A percentile compares a stretch with the other conserved stretches of the same genome.
These are phyloP conservation scores for Geotrichum macrosporum DNA, from an alignment of 1,139 yeast genomes.

Conservation along the genomic window DNA sequence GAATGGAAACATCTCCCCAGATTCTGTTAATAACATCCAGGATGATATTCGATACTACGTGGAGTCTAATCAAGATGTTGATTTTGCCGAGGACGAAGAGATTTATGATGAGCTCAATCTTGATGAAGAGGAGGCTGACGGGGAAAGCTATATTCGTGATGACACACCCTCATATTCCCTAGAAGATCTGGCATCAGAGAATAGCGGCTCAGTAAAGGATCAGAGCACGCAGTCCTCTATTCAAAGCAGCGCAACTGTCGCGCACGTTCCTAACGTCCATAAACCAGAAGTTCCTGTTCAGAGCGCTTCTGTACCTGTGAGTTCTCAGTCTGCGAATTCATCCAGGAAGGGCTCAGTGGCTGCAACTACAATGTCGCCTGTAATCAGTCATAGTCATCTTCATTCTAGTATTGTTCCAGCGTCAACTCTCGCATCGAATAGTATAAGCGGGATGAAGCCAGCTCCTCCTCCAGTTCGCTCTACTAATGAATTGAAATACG, in stretches of 20 bases:
- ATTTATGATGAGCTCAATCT: constrained; percentile 84
- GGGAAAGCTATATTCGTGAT: constrained; percentile 38
- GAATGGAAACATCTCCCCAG: constrained; percentile 79
- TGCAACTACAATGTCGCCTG: constrained; percentile 29
- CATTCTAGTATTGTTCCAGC: constrained; percentile 23
- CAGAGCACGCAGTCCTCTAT: background rate
- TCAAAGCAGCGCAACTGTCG: background rate
- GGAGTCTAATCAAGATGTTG: constrained; percentile 93
- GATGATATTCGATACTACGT: constrained; percentile 94
- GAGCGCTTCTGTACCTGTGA: background rate
- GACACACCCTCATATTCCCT: constrained; percentile 29
- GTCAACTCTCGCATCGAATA: constrained; percentile 22
- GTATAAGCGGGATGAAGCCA: constrained; percentile 45
- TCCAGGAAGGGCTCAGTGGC: constrained; percentile 24
- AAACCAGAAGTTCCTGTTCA: background rate
- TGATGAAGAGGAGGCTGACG: constrained; percentile 56
- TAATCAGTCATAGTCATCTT: constrained; percentile 18
- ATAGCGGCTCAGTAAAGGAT: constrained; percentile 17
- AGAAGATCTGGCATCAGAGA: constrained; percentile 40
- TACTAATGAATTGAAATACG: constrained; percentile 63
- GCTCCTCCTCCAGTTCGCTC: constrained; percentile 61
- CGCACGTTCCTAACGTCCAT: constrained; percentile 2
- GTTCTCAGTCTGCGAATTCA: constrained; percentile 3
- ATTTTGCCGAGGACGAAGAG: constrained; percentile 91
- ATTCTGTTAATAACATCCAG: constrained; percentile 68